Evolutionary conservation across 1,284 basidiomycete genomes (phyloP), one percentile per base, ranked within the genome.

Genomic region (Fomitopsis betulina): DNA sequence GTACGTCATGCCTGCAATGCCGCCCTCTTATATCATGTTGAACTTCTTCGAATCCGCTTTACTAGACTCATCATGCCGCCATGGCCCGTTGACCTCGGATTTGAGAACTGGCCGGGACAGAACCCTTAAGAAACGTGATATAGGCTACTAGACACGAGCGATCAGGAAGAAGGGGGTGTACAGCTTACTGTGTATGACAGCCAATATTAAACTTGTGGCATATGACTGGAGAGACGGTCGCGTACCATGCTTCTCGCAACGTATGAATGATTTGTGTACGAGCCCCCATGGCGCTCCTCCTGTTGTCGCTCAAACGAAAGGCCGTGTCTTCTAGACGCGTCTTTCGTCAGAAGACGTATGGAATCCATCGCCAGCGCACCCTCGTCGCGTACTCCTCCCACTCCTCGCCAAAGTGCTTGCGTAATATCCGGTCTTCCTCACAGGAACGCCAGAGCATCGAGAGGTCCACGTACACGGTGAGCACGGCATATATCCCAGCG

Each of bases 11-110:
- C 61, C 53, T 58, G 55, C 10, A 21, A 53, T 42, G 27, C 19
- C 57, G 25, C 13, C 23, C 8, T 15, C 27, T 37, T 59, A 15
- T 12, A 53, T 58, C 15, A 59, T 50, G 6, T 30, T 30, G 19
- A 37, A 30, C 45, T 47, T 51, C 5, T 33, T 9, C 12, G 8
- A 15, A 5, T 12, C 35, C 13, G 13, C 4, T 32, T 8, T 13
- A 8, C 21, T 39, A 67, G 61, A 60, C 77, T 84, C 64, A 76
- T 89, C 67, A 85, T 76, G 66, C 88, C 87, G 40, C 79, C 82
- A 25, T 90, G 87, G 87, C 85, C 84, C 85, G 73, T 87, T 57
- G 81, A 86, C 51, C 81, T 89, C 53, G 86, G 87, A 5, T 89
- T 89, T 66, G 85, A 86, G 12, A 75, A 89, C 70, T 88, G 86